phyloP scores from a whole-genome alignment of 78 protist species.

The Cavenderia fasciculata region DNA sequence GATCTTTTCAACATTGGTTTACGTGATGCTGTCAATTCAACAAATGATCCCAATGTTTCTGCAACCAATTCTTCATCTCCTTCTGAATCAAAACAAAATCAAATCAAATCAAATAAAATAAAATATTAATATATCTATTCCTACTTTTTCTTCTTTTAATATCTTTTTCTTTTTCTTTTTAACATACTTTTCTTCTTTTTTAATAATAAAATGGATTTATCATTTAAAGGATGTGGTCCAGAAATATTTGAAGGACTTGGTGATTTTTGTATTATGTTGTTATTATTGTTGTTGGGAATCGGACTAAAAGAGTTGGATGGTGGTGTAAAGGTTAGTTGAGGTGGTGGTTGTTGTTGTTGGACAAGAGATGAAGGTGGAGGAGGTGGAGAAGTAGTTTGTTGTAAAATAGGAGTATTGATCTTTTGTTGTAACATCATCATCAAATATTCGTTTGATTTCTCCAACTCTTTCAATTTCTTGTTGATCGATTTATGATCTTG shows the following conservation, averaged over 20 bases:
- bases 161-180: not conserved
- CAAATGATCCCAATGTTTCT: slow-evolving; percentile 64
- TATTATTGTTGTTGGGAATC: too few relatives aligned
- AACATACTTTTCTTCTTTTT: not conserved
- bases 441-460: too few relatives aligned
- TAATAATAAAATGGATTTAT: too few relatives aligned
- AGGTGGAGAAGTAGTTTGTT: not conserved
- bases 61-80: slow-evolving; percentile 68
- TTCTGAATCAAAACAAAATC: too few relatives aligned
- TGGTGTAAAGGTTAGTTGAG: not conserved
- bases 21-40: slow-evolving; percentile 4
- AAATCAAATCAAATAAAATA: too few relatives aligned
- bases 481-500: slow-evolving; percentile 8
- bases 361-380: not conserved
- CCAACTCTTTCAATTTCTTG: slow-evolving; percentile 39
- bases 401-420: too few relatives aligned
- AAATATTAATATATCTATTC: too few relatives aligned
- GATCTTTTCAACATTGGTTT: slow-evolving; percentile 43
- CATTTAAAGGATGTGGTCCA: too few relatives aligned
- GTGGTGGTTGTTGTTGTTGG: not conserved
- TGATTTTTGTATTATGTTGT: not conserved
- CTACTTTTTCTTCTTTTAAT: not conserved
- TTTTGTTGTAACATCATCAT: too few relatives aligned
- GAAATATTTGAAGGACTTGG: not conserved
- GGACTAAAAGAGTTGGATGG: not conserved